Evolutionary conservation across 1,139 yeast genomes (phyloP), one percentile per base, ranked within the genome.

Genomic region (Protomyces macrosporus): DNA sequence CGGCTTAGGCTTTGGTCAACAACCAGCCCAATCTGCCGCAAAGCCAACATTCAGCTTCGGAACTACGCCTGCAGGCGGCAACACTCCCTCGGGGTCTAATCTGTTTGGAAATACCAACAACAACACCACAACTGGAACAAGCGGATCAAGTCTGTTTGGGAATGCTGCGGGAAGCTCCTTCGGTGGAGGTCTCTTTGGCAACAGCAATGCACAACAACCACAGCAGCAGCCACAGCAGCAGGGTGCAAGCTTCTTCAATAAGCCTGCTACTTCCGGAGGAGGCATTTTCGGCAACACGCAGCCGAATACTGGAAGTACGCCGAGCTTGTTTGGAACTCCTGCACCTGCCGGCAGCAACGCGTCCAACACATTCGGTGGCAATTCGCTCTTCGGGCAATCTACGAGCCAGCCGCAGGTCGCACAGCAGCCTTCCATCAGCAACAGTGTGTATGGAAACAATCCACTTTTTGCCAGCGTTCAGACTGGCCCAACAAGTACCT

Each of bases 391-490:
- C 32, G 55, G 55, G n/a, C 10, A 51, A 7, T 9, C 35, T n/a
- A 37, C 50, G n/a, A 33, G 32, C 6, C 62, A 58, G 35, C 34
- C 35, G 6, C 57, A 45, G 14, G 40, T 35, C 30, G 45, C 36
- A 55, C 65, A 69, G 7, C 71, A 68, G 37, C 83, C 82, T 45
- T 77, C 84, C 40, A 78, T 79, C 64, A 79, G 81, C 52, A 85
- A 81, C 67, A 87, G 87, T 72, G 93, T 95, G 52, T 87, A 86
- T 72, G 91, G 93, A 2, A 79, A 79, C 68, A 86, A 85, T 72
- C 89, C 89, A 4, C 76, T 85, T 60, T 86, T 83, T 75, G 76
- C 79, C 37, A 76, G 77, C 14, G 68, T 73, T n/a, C 71, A 72
- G 36, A 48, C 57, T 7, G 67, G 60, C 30, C 30, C 36, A 3